Conservation (phyloP, 371 early-diverging fungal genomes). For the Antonospora locustae region DNA sequence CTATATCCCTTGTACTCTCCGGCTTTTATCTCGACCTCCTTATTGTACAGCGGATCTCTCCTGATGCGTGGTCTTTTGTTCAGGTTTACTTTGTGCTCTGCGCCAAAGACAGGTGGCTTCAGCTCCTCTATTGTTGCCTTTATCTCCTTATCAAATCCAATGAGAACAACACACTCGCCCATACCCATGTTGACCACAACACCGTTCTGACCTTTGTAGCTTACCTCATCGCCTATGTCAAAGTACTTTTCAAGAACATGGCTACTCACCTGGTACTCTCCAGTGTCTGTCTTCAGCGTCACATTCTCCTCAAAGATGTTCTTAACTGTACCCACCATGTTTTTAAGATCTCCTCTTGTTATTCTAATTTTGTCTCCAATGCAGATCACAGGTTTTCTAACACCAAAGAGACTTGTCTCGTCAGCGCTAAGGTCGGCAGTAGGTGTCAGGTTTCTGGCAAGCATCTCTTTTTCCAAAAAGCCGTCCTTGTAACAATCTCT, state of each 20-base stretch:
- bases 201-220: slow-evolving; percentile 32
- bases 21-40: slow-evolving; percentile 39
- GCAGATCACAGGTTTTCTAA: slow-evolving; percentile 3
- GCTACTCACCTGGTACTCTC: slow-evolving; percentile 17
- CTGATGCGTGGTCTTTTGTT: neutral
- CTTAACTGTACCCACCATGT: slow-evolving; percentile 39
- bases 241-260: slow-evolving; percentile 28
- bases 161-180: slow-evolving; percentile 11
- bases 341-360: slow-evolving; percentile 45
- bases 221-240: slow-evolving; percentile 33
- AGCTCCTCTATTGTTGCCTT: slow-evolving; percentile 34
- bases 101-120: slow-evolving; percentile 17
- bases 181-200: neutral
- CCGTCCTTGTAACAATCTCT: slow-evolving; percentile 52
- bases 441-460: slow-evolving; percentile 36
- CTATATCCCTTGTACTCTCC: slow-evolving; percentile 53
- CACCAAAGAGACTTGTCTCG: slow-evolving; percentile 25
- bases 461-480: slow-evolving; percentile 45
- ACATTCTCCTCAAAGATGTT: slow-evolving; percentile 25
- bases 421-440: slow-evolving; percentile 27
- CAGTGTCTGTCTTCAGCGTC: slow-evolving; percentile 15
- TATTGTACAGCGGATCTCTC: slow-evolving; percentile 50
- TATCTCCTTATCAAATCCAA: slow-evolving; percentile 47
- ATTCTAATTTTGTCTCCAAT: slow-evolving; percentile 47
- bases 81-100: neutral